Base-by-base conservation (phyloP, 139 green algal species). In the Chlorella sp. region DNA sequence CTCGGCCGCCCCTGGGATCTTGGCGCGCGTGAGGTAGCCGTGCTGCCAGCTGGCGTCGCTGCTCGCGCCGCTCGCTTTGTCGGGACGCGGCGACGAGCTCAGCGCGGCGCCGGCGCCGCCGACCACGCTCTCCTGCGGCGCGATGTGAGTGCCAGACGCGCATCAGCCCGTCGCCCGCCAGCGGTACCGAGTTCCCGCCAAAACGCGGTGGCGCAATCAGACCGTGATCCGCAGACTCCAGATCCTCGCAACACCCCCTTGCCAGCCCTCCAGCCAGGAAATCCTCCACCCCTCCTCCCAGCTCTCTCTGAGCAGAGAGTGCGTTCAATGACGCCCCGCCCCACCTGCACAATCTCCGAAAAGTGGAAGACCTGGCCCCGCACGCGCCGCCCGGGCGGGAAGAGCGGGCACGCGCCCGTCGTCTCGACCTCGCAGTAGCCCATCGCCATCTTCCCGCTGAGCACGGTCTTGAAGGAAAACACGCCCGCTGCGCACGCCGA, bases 391-490 rank as follows among this genome's bases (percentile, higher is more conserved):
- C 90, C 88, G 0, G 83, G 21, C 0, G 91, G 83, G 69, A 98
- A 94, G 19, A 97, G 75, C 25, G 79, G 76, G 80, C 87, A 90
- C 1, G 56, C 64, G 1, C 50, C 15, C 21, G 64, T 53, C 3
- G 85, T 83, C 23, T 82, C 75, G 38, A 98, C 90, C 46, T 91
- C 81, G 55, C 95, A 86, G 38, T 94, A 94, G 2, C 87, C 90
- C 50, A 89, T 88, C 63, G 90, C 87, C 60, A 86, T 77, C 11
- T 63, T 64, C n/a, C 82, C 53, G 29, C 77, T 71, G 75, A 95
- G 82, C 5, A 87, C 74, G 15, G 92, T 92, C 23, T 88, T 82
- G 85, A 98, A 98, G 0, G 94, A 92, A 36, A 98, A 88, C 65
- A 98, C 71, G 45, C 93, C 94, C 17, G 85, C 89, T 92, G 86